Evolutionary conservation across 345 rosid genomes (phyloP).

Genomic region (Clausena lansium): DNA sequence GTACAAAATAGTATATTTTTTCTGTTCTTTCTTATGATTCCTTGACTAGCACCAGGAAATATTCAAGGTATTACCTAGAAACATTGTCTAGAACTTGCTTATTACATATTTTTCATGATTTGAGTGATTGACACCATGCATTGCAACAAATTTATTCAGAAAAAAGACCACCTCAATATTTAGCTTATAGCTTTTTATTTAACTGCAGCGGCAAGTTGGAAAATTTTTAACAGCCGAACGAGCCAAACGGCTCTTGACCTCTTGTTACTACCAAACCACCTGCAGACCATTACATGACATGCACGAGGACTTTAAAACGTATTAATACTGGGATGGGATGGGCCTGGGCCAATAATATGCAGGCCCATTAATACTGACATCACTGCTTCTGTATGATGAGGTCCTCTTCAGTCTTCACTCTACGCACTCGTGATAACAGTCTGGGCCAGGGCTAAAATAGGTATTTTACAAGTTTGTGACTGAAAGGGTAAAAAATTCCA

Average conservation of each 20-base stretch:
- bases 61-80: not conserved
- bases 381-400: not conserved
- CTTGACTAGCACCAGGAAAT: not conserved
- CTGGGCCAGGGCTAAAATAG: constrained; percentile 9
- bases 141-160: not conserved
- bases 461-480: not conserved
- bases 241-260: not conserved
- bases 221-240: not conserved
- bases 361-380: not conserved
- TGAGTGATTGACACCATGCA: not conserved
- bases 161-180: too few relatives aligned
- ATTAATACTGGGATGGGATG: not conserved
- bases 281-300: not conserved
- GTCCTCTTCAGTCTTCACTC: not conserved
- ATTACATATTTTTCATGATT: too few relatives aligned
- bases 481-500: not conserved
- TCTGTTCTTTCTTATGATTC: too few relatives aligned
- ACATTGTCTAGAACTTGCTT: not conserved
- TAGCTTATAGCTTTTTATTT: not conserved
- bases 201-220: not conserved
- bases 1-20: not conserved
- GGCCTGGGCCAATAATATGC: not conserved
- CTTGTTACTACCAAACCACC: not conserved
- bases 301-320: not conserved
- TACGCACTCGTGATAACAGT: not conserved